phyloP scores from a whole-genome alignment of 169 alveolate species.

The Eimeria tenella region DNA sequence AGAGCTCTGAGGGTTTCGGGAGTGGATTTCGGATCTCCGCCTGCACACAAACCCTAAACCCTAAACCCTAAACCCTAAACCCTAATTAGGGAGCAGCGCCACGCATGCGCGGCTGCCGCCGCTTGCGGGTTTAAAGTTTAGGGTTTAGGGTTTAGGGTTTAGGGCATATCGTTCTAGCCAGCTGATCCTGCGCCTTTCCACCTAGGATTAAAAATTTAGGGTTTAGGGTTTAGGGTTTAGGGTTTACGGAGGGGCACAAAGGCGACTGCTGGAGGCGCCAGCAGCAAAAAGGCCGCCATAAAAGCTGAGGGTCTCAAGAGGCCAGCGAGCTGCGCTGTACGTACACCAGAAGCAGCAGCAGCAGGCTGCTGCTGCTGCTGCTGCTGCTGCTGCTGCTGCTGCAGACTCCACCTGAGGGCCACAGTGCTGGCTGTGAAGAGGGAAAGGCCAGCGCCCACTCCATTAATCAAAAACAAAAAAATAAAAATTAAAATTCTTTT shows the following conservation, averaged over 20 bases:
- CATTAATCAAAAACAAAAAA: not conserved
- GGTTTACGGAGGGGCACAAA: not conserved
- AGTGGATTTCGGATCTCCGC: not conserved
- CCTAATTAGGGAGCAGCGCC: not conserved
- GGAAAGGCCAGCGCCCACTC: not conserved
- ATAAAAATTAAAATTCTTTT: not conserved
- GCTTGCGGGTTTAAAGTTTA: not conserved
- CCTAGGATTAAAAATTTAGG: not conserved
- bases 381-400: too few species aligned
- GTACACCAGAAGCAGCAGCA: not conserved
- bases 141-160: constrained; percentile 7
- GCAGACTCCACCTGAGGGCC: constrained; percentile 17
- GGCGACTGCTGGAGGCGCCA: not conserved
- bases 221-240: not conserved
- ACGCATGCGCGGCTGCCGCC: not conserved
- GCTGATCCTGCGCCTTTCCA: too few species aligned
- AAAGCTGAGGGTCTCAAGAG: not conserved
- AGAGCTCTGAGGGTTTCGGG: not conserved
- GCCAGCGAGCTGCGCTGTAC: not conserved
- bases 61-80: constrained; percentile 5
- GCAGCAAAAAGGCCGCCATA: not conserved
- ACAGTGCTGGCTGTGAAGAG: constrained; percentile 8
- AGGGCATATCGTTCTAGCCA: not conserved
- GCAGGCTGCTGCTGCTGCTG: too few species aligned
- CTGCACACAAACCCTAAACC: not conserved